A percentile compares a stretch with the other conserved stretches of the same genome.
Conservation (phyloP, 1,284 basidiomycete genomes). For the Ustilago xerochloae region DNA sequence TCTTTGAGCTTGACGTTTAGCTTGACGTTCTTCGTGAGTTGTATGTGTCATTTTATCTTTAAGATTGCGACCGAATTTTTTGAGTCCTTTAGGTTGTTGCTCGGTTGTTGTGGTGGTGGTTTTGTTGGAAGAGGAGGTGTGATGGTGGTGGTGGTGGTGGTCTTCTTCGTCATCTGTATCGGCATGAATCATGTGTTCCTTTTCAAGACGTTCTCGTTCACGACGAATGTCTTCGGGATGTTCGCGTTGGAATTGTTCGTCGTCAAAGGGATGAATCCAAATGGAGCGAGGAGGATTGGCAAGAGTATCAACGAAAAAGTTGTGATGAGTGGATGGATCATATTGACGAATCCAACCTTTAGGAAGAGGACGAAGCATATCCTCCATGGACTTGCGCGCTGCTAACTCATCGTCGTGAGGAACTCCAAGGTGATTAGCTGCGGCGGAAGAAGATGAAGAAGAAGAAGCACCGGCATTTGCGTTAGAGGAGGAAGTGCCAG, state of each 20-base stretch:
- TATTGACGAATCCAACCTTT: slow-evolving; percentile 64
- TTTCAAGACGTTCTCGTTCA: slow-evolving; percentile 27
- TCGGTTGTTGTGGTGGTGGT: neutral
- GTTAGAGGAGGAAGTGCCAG: slow-evolving; percentile 3
- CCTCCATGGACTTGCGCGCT: slow-evolving; percentile 41
- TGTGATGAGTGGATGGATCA: slow-evolving; percentile 52
- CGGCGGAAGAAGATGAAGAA: slow-evolving; percentile 3
- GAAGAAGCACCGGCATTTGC: neutral
- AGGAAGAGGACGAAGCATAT: slow-evolving; percentile 55
- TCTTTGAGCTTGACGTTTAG: slow-evolving; percentile 41
- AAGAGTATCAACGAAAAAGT: slow-evolving; percentile 64
- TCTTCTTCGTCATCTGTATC: slow-evolving; percentile 53
- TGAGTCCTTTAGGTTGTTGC: slow-evolving; percentile 35
- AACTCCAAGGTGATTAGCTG: slow-evolving; percentile 11
- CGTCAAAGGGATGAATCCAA: slow-evolving; percentile 67
- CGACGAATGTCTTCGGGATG: slow-evolving; percentile 28
- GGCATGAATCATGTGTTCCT: slow-evolving; percentile 34
- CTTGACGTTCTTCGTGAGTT: slow-evolving; percentile 62
- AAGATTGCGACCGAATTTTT: slow-evolving; percentile 58
- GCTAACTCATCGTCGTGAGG: slow-evolving; percentile 9
- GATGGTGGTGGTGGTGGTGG: neutral
- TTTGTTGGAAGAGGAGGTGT: neutral
- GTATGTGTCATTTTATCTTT: slow-evolving; percentile 66
- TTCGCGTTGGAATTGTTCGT: slow-evolving; percentile 35
- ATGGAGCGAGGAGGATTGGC: slow-evolving; percentile 65